Evolutionary conservation across 768 basidiomycete genomes (phyloP).

Genomic region (Tricholoma bakamatsutake): DNA sequence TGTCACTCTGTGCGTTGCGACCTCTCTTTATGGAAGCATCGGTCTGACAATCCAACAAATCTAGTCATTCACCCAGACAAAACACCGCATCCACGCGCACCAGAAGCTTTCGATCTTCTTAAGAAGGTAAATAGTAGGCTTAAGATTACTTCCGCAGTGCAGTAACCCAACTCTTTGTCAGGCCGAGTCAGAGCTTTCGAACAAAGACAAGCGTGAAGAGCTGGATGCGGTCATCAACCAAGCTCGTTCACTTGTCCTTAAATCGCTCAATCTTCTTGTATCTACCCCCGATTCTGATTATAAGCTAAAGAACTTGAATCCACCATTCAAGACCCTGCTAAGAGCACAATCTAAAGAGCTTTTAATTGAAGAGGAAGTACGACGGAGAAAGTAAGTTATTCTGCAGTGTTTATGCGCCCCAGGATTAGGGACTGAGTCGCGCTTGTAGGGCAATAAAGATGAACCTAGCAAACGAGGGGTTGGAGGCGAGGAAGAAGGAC

Average conservation of each 20-base stretch:
- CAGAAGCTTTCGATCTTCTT: constrained; percentile 89
- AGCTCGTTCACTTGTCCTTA: constrained; percentile 66
- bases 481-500: constrained; percentile 91
- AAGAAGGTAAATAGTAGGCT: constrained; percentile 65
- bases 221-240: constrained; percentile 75
- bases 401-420: not conserved
- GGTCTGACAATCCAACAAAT: constrained; percentile 2
- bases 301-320: constrained; percentile 47
- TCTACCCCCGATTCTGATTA: constrained; percentile 56
- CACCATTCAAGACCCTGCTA: constrained; percentile 63
- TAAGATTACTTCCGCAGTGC: not conserved
- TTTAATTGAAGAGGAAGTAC: constrained; percentile 85
- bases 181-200: constrained; percentile 82
- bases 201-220: constrained; percentile 74
- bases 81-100: constrained; percentile 78
- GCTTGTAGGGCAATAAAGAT: constrained; percentile 74
- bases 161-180: constrained; percentile 20
- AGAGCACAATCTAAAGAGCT: constrained; percentile 74
- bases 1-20: constrained; percentile 68
- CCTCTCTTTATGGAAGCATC: not conserved
- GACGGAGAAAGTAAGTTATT: constrained; percentile 67
- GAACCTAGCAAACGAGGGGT: constrained; percentile 86
- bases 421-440: constrained; percentile 1
- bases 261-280: constrained; percentile 53
- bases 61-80: constrained; percentile 99